Percentiles rank a stretch among this genome's conserved stretches.
phyloP scores from a whole-genome alignment of 2,329 filamentous ascomycete species.

The Ceratocystis cacaofunesta region DNA sequence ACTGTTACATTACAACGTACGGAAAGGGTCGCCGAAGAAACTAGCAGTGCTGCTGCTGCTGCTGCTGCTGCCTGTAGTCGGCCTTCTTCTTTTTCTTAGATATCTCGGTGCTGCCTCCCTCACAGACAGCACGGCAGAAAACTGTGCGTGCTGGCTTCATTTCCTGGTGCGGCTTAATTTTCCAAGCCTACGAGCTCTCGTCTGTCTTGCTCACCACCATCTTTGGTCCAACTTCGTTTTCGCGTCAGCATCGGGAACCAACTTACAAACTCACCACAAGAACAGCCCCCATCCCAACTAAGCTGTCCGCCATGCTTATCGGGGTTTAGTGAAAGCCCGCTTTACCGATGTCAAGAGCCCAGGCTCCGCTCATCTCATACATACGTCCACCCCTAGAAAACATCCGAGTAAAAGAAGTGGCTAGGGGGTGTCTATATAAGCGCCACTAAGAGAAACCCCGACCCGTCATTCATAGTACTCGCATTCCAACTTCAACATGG shows the following conservation, averaged over 20 bases:
- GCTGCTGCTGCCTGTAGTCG: too few species aligned
- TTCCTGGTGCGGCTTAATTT: too few species aligned
- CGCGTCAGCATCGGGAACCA: background rate
- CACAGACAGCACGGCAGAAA: too few species aligned
- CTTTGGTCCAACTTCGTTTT: background rate
- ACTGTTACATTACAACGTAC: too few species aligned
- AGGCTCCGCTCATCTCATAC: background rate
- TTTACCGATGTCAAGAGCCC: background rate
- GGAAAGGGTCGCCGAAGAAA: too few species aligned
- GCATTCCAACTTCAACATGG: background rate
- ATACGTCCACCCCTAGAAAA: background rate
- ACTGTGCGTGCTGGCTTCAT: too few species aligned
- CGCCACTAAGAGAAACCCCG: background rate
- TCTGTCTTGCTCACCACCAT: background rate
- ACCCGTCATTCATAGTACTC: background rate
- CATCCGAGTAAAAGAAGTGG: background rate
- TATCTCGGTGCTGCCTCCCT: too few species aligned
- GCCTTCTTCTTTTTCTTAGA: too few species aligned
- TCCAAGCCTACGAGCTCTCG: background rate
- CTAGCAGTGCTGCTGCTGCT: too few species aligned
- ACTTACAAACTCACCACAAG: background rate
- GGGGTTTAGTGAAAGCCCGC: constrained; percentile 10
- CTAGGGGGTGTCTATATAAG: background rate
- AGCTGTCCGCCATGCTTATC: background rate
- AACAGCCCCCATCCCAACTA: background rate